Conservation (phyloP, 345 rosid species). For the Cardamine resedifolia region DNA sequence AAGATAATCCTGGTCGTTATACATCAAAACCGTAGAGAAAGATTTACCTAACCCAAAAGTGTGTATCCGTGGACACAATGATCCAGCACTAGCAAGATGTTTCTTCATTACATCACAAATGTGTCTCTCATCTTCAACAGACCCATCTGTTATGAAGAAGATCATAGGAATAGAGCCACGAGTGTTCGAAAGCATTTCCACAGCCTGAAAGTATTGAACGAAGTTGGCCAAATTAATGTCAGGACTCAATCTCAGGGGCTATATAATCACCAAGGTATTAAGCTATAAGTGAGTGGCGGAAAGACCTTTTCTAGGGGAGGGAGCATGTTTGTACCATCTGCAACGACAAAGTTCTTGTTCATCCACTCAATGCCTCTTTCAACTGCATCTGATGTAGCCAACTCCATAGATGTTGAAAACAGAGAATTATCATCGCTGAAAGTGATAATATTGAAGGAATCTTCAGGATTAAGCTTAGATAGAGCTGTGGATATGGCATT, state of each 20-base stretch:
- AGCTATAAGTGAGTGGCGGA: slow-evolving; percentile 14
- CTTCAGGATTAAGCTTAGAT: slow-evolving; percentile 56
- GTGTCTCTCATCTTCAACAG: slow-evolving; percentile 87
- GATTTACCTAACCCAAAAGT: slow-evolving; percentile 83
- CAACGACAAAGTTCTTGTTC: slow-evolving; percentile 54
- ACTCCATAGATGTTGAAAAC: slow-evolving; percentile 68
- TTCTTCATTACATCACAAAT: slow-evolving; percentile 74
- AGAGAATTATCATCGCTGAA: slow-evolving; percentile 67
- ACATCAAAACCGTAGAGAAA: slow-evolving; percentile 7
- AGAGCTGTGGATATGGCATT: slow-evolving; percentile 61
- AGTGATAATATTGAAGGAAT: slow-evolving; percentile 81
- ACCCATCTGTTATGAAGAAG: slow-evolving; percentile 88
- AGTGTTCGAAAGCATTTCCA: slow-evolving; percentile 68
- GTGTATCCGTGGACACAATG: slow-evolving; percentile 63
- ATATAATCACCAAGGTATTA: neutral
- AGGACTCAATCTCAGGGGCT: neutral
- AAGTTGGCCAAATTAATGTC: slow-evolving; percentile 3
- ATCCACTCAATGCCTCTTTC: slow-evolving; percentile 77
- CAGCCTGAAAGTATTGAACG: slow-evolving; percentile 66
- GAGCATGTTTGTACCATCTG: slow-evolving; percentile 68
- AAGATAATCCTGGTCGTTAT: neutral
- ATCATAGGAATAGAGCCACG: slow-evolving; percentile 67
- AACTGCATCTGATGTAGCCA: slow-evolving; percentile 56
- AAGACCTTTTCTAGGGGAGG: slow-evolving; percentile 75
- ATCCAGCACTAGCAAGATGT: slow-evolving; percentile 48